Evolutionary conservation across 116 monocot genomes (phyloP).

Genomic region (Iris pallida): DNA sequence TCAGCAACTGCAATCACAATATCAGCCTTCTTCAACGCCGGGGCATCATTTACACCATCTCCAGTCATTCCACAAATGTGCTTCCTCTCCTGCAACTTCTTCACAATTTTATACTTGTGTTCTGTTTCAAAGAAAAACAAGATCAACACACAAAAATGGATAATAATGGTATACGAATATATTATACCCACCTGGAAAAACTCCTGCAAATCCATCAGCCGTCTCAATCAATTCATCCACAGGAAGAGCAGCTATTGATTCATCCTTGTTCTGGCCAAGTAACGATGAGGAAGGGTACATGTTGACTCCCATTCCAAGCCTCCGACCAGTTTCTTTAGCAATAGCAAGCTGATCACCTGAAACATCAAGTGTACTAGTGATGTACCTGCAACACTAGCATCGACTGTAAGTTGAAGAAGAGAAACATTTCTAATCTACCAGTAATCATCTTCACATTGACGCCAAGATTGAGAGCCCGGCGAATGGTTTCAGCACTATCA

Average conservation of each 20-base stretch:
- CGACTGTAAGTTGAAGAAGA: background rate
- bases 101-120: conserved; percentile 92
- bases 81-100: conserved; percentile 85
- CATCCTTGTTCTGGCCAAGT: conserved; percentile 69
- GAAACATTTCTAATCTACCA: conserved; percentile 31
- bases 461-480: conserved; percentile 84
- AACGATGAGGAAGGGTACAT: conserved; percentile 93
- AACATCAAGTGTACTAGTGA: background rate
- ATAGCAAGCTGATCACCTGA: conserved; percentile 92
- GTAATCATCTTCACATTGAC: conserved; percentile 99
- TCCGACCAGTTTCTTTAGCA: conserved; percentile 83
- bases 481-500: conserved; percentile 95
- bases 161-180: background rate
- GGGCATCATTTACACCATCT: conserved; percentile 92
- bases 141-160: background rate
- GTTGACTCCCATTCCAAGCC: conserved; percentile 91
- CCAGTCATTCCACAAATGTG: conserved; percentile 95
- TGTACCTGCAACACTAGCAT: background rate
- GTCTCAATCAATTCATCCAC: conserved; percentile 88
- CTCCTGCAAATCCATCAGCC: conserved; percentile 92
- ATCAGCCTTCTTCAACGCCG: conserved; percentile 87
- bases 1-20: conserved; percentile 94
- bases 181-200: conserved; percentile 58
- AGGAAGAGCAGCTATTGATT: conserved; percentile 56
- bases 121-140: conserved; percentile 28